Evolutionary conservation across 805 yeast genomes (phyloP), one percentile per base, ranked within the genome.

Genomic region (Ogataea methanolica): DNA sequence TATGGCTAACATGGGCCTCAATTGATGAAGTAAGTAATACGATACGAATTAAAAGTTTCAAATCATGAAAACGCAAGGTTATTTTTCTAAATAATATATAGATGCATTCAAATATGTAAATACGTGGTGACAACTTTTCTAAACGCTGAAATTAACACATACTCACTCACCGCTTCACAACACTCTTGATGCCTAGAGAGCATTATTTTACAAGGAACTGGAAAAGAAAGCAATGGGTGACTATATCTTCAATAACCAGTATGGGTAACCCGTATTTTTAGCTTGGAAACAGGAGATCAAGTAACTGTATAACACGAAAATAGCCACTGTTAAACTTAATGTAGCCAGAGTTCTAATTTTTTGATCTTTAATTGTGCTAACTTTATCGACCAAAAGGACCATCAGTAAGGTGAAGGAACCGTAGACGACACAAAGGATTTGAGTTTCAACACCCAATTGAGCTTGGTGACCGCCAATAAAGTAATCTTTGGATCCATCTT

Each of bases 361-460:
- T 7, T 74, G 62, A 50, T 75, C 71, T 38, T 67, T 62, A 31
- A 79, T 56, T 19, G 66, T 62, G 6, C 90, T 86, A 1, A 78
- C 77, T 54, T 75, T 80, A 41, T 77, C 75, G 38, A 83, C 64
- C 55, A 92, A 71, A 1, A 78, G 67, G 39, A 90, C 74, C 17
- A 83, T 67, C 40, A 79, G 59, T 46, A 85, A 69, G 12, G 90
- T 78, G 56, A 90, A 70, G 7, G 78, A 55, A 2, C 89, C 95
- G 64, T 89, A 90, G 6, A 87, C 51, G 22, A 86, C 75, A 2
- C 89, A 82, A 36, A 94, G 68, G 44, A 90, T 76, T 70, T 94
- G 97, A 8, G 97, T 89, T 71, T 94, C 99, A 40, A 85, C 80
- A 7, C 89, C 97, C 43, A 78, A 76, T 67, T 94, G 99, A 43